Percentiles rank a stretch among this genome's conserved stretches.
Evolutionary conservation across 495 filamentous ascomycete genomes (phyloP).

Genomic region (Penicillium turbatum): DNA sequence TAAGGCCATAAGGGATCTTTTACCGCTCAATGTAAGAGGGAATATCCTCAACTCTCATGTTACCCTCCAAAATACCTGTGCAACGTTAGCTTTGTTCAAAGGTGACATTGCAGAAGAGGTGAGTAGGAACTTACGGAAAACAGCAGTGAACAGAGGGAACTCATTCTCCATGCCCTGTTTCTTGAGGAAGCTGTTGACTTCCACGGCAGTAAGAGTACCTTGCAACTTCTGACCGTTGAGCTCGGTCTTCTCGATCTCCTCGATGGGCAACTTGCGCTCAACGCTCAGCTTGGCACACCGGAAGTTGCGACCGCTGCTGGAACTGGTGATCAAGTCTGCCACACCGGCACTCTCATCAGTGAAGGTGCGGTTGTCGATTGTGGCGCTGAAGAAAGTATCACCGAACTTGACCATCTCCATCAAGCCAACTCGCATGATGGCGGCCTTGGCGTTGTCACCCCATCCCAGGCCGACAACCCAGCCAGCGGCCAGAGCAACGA

Average conservation of each 20-base stretch:
- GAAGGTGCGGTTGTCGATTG: conserved; percentile 76
- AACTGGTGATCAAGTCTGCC: conserved; percentile 93
- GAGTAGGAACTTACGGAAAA: conserved; percentile 49
- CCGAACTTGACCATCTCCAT: conserved; percentile 95
- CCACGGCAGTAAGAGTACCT: conserved; percentile 83
- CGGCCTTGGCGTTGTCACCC: conserved; percentile 97
- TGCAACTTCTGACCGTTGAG: conserved; percentile 97
- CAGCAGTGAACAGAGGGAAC: conserved; percentile 87
- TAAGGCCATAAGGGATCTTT: conserved; percentile 23
- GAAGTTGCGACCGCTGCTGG: conserved; percentile 87
- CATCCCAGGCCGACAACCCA: conserved; percentile 94
- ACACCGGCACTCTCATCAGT: conserved; percentile 95
- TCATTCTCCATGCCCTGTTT: conserved; percentile 69
- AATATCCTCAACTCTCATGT: conserved; percentile 41
- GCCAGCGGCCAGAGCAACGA: conserved; percentile 90
- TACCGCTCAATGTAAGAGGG: conserved; percentile 45
- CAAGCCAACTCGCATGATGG: conserved; percentile 91
- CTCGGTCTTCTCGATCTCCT: conserved; percentile 82
- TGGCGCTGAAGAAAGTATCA: conserved; percentile 81
- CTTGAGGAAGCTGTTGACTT: conserved; percentile 86
- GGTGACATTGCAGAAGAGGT: not conserved
- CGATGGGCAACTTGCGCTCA: conserved; percentile 70
- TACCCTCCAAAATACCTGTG: conserved; percentile 39
- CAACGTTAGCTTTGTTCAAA: conserved; percentile 13
- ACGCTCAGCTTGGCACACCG: conserved; percentile 86